Conservation (phyloP, 257 asterid species). For the Rhazya stricta region DNA sequence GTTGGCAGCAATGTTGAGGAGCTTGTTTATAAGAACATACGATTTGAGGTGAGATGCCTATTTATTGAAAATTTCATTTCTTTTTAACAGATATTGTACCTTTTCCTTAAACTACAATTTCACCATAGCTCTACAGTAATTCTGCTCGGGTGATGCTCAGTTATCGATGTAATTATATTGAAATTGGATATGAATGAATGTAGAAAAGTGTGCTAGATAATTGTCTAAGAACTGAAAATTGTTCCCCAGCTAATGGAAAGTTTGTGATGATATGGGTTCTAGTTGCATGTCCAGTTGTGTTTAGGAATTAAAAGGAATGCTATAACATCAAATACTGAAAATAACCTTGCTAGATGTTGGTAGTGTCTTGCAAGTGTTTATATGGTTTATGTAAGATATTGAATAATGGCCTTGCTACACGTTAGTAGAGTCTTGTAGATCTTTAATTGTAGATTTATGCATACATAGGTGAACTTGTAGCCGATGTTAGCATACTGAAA, state of each 20-base stretch:
- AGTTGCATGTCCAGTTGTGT: background rate
- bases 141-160: background rate
- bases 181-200: background rate
- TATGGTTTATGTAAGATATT: background rate
- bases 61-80: background rate
- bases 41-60: slow-evolving; percentile 63
- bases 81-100: background rate
- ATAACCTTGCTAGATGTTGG: background rate
- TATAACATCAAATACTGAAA: background rate
- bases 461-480: background rate
- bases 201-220: background rate
- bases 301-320: background rate
- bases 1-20: slow-evolving; percentile 98
- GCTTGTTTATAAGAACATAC: slow-evolving; percentile 84
- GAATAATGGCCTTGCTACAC: background rate
- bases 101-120: background rate
- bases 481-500: background rate
- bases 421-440: background rate
- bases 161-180: background rate
- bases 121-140: background rate
- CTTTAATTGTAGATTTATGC: background rate
- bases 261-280: background rate
- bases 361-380: background rate
- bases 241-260: background rate
- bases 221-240: background rate